Conservation (phyloP, 805 yeast species). For the Ogataea paraovalis region DNA sequence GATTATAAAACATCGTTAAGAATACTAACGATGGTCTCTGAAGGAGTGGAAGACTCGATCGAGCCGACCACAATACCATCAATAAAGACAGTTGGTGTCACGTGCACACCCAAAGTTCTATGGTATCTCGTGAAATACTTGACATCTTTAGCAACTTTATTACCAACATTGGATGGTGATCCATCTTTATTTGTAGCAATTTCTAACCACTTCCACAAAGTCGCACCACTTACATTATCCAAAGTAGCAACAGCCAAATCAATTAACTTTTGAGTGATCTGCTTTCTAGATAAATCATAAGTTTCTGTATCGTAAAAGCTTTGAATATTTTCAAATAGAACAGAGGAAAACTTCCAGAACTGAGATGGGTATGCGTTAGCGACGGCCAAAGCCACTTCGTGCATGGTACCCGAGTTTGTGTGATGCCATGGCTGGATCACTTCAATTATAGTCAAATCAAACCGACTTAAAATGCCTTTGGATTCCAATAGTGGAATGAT, state of each 20-base stretch:
- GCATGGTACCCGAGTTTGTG: slow-evolving; percentile 52
- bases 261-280: slow-evolving; percentile 52
- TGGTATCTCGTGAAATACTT: slow-evolving; percentile 71
- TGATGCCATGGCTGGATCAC: slow-evolving; percentile 94
- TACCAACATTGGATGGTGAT: slow-evolving; percentile 51
- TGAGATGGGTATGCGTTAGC: slow-evolving; percentile 50
- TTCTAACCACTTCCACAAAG: slow-evolving; percentile 31
- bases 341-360: slow-evolving; percentile 55
- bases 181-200: slow-evolving; percentile 30
- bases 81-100: slow-evolving; percentile 75
- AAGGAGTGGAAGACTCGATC: slow-evolving; percentile 60
- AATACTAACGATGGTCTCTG: slow-evolving; percentile 40
- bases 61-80: slow-evolving; percentile 59
- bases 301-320: slow-evolving; percentile 61
- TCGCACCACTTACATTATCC: slow-evolving; percentile 32
- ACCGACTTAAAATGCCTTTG: slow-evolving; percentile 40
- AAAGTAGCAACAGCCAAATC: slow-evolving; percentile 38
- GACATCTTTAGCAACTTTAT: slow-evolving; percentile 53
- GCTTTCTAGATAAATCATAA: slow-evolving; percentile 48
- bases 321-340: slow-evolving; percentile 52
- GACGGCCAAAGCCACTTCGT: slow-evolving; percentile 70
- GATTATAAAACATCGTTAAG: slow-evolving; percentile 27
- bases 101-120: slow-evolving; percentile 76
- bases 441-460: slow-evolving; percentile 62
- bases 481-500: slow-evolving; percentile 50